A percentile compares a stretch with the other conserved stretches of the same genome.
These are phyloP conservation scores for Pinus taeda DNA, from an alignment of 75 land plant genomes.

Conservation along the genomic window DNA sequence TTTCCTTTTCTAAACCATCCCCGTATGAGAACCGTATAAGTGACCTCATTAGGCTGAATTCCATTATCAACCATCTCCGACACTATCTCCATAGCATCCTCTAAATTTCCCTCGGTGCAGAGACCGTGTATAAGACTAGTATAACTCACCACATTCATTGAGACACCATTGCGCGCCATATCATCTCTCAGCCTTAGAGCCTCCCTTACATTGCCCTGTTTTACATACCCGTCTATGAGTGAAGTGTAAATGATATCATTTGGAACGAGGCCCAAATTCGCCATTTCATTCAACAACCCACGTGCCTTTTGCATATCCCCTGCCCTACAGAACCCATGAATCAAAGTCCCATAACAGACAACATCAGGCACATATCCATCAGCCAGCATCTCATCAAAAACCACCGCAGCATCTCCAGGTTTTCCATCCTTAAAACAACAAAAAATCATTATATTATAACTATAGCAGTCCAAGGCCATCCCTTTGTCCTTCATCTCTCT, in stretches of 20 bases:
- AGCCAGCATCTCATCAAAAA: slow-evolving; percentile 4
- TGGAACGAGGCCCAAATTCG: neutral
- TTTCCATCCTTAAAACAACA: neutral
- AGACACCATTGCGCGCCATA: slow-evolving; percentile 5
- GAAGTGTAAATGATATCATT: slow-evolving; percentile 8
- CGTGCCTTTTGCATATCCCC: slow-evolving; percentile 4
- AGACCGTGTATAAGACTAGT: slow-evolving; percentile 15
- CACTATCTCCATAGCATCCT: slow-evolving; percentile 6
- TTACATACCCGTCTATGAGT: slow-evolving; percentile 15
- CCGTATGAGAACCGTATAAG: slow-evolving; percentile 14
- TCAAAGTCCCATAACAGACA: slow-evolving; percentile 15
- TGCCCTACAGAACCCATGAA: slow-evolving; percentile 22
- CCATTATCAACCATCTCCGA: slow-evolving; percentile 7
- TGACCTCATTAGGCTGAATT: slow-evolving; percentile 11
- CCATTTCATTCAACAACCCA: slow-evolving; percentile 13
- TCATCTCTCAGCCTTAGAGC: slow-evolving; percentile 1
- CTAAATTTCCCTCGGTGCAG: slow-evolving; percentile 10
- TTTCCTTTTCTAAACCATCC: slow-evolving; percentile 11
- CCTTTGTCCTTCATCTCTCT: neutral
- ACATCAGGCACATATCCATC: neutral
- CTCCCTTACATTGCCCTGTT: slow-evolving; percentile 9
- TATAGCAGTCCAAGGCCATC: neutral
- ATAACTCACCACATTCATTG: slow-evolving; percentile 15
- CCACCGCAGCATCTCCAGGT: neutral
- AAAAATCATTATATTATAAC: neutral